These are phyloP conservation scores for Clavaria fumosa DNA, from an alignment of 768 basidiomycete genomes.

Conservation along the genomic window DNA sequence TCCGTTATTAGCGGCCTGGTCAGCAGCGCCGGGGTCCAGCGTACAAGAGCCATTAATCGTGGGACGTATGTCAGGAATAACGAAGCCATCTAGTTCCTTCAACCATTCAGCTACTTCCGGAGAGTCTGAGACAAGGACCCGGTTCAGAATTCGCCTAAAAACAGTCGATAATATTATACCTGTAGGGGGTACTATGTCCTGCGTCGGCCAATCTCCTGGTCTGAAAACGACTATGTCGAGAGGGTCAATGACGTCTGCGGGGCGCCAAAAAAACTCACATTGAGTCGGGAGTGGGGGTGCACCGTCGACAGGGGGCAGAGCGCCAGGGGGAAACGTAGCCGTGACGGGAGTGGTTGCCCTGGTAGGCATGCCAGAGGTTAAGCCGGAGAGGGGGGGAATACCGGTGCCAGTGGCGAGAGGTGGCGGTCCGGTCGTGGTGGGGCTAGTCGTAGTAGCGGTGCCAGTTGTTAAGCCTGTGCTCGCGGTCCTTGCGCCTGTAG, in stretches of 20 bases:
- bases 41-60: slow-evolving; percentile 59
- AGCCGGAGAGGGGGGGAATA: slow-evolving; percentile 31
- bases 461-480: slow-evolving; percentile 8
- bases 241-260: slow-evolving; percentile 2
- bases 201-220: slow-evolving; percentile 40
- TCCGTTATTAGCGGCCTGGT: slow-evolving; percentile 45
- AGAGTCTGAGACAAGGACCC: slow-evolving; percentile 24
- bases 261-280: slow-evolving; percentile 27
- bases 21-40: slow-evolving; percentile 38
- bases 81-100: slow-evolving; percentile 52
- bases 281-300: slow-evolving; percentile 50
- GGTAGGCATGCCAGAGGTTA: slow-evolving; percentile 50
- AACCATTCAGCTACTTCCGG: slow-evolving; percentile 59
- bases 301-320: slow-evolving; percentile 44
- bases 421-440: slow-evolving; percentile 8
- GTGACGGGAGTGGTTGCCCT: slow-evolving; percentile 32
- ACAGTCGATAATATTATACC: slow-evolving; percentile 22
- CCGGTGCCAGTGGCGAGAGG: slow-evolving; percentile 10
- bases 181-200: slow-evolving; percentile 45
- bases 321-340: slow-evolving; percentile 41
- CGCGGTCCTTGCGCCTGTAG: slow-evolving; percentile 5
- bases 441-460: slow-evolving; percentile 4
- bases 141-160: slow-evolving; percentile 1
- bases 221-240: slow-evolving; percentile 27
- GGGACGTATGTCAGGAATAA: slow-evolving; percentile 50